phyloP scores from a whole-genome alignment of 805 yeast genomes.

The Spathaspora sp. region DNA sequence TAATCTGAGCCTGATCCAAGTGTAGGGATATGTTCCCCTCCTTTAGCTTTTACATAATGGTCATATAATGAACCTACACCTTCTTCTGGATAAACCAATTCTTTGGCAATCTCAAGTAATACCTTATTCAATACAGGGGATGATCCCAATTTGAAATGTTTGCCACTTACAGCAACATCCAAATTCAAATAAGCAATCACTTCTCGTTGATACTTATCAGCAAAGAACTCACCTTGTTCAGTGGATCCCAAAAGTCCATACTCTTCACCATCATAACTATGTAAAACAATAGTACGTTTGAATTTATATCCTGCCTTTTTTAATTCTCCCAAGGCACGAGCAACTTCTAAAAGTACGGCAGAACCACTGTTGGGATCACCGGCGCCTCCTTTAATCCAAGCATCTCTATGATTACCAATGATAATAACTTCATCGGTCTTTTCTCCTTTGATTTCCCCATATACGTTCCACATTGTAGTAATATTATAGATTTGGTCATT shows the following conservation, averaged over 20 bases:
- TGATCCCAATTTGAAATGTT: conserved; percentile 41
- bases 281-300: conserved; percentile 35
- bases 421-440: conserved; percentile 35
- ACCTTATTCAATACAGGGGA: conserved; percentile 55
- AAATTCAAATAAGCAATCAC: conserved; percentile 50
- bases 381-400: conserved; percentile 48
- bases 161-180: conserved; percentile 53
- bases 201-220: conserved; percentile 34
- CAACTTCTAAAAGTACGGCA: conserved; percentile 39
- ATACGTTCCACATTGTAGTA: conserved; percentile 40
- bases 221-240: conserved; percentile 50
- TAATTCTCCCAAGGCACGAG: conserved; percentile 39
- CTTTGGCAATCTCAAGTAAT: conserved; percentile 42
- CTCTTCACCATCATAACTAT: conserved; percentile 43
- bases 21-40: conserved; percentile 31
- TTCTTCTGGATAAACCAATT: conserved; percentile 41
- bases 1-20: conserved; percentile 54
- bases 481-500: conserved; percentile 38
- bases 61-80: conserved; percentile 43
- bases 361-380: conserved; percentile 46
- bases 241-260: conserved; percentile 55
- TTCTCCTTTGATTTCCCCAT: conserved; percentile 42
- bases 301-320: conserved; percentile 34
- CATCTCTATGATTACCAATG: conserved; percentile 45
- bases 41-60: conserved; percentile 35